phyloP scores from a whole-genome alignment of 371 early-diverging fungal genomes.

The Phascolomyces articulosus region DNA sequence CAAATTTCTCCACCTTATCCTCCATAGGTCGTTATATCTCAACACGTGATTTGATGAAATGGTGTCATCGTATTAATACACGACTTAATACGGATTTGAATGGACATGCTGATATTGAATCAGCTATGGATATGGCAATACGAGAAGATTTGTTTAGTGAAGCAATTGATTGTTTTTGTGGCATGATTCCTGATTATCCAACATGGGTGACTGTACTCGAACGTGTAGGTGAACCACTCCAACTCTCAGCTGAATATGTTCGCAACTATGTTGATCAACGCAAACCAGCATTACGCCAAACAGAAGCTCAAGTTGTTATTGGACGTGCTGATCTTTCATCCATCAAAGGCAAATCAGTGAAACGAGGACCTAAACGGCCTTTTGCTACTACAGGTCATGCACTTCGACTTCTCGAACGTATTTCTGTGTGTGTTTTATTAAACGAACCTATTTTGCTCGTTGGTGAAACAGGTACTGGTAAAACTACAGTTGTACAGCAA shows the following conservation, averaged over 20 bases:
- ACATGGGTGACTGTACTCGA: conserved; percentile 65
- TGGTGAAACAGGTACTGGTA: conserved; percentile 99
- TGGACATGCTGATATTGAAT: conserved; percentile 25
- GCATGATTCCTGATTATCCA: conserved; percentile 77
- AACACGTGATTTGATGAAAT: conserved; percentile 84
- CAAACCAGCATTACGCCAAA: conserved; percentile 62
- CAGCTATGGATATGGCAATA: conserved; percentile 41
- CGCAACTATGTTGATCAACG: conserved; percentile 76
- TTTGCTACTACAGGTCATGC: conserved; percentile 87
- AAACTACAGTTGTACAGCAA: conserved; percentile 98
- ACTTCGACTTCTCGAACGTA: conserved; percentile 77
- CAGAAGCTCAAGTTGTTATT: conserved; percentile 53
- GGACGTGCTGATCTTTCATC: conserved; percentile 73
- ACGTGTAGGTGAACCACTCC: conserved; percentile 73
- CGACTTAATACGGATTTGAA: conserved; percentile 42
- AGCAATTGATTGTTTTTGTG: conserved; percentile 88
- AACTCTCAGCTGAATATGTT: conserved; percentile 71
- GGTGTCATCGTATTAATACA: conserved; percentile 76
- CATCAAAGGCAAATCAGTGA: conserved; percentile 36
- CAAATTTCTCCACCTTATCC: conserved; percentile 51
- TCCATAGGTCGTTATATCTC: conserved; percentile 65
- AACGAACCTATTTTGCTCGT: conserved; percentile 93
- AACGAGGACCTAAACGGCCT: conserved; percentile 50
- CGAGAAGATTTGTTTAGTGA: conserved; percentile 76
- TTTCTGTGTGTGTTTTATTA: conserved; percentile 82